Percentiles rank a stretch among this genome's conserved stretches.
phyloP scores from a whole-genome alignment of 495 filamentous ascomycete species.

The Talaromyces proteolyticus region DNA sequence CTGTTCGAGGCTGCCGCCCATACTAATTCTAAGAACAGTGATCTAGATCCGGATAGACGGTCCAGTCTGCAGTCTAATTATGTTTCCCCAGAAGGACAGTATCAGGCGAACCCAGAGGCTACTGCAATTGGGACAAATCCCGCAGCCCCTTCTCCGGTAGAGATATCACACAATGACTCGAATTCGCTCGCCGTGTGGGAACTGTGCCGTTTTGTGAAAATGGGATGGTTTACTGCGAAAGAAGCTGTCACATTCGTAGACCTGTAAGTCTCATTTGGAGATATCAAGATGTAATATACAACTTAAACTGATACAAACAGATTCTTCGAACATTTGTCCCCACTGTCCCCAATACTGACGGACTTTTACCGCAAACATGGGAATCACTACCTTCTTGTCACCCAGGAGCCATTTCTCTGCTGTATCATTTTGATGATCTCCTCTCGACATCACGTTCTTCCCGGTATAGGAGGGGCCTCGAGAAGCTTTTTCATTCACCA shows the following conservation, averaged over 20 bases:
- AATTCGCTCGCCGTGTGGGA: slow-evolving; percentile 42
- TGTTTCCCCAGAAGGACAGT: neutral
- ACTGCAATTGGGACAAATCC: slow-evolving; percentile 6
- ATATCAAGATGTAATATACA: neutral
- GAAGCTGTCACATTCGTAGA: slow-evolving; percentile 45
- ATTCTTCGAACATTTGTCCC: slow-evolving; percentile 48
- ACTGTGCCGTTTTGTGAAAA: slow-evolving; percentile 44
- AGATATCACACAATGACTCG: slow-evolving; percentile 20
- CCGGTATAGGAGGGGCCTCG: slow-evolving; percentile 44
- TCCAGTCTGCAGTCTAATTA: neutral
- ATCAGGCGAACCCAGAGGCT: slow-evolving; percentile 1
- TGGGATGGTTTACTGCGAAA: slow-evolving; percentile 47
- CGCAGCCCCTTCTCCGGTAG: slow-evolving; percentile 16
- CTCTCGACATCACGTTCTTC: slow-evolving; percentile 45
- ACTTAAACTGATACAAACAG: slow-evolving; percentile 26
- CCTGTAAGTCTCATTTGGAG: slow-evolving; percentile 35
- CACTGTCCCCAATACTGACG: slow-evolving; percentile 45
- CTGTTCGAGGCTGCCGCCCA: slow-evolving; percentile 46
- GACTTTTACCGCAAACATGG: slow-evolving; percentile 42
- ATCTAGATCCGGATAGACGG: neutral
- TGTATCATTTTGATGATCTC: slow-evolving; percentile 50
- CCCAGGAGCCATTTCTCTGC: slow-evolving; percentile 43
- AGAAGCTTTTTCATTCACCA: slow-evolving; percentile 51
- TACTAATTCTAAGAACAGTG: slow-evolving; percentile 12
- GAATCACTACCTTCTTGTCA: slow-evolving; percentile 38